phyloP scores from a whole-genome alignment of 2,329 filamentous ascomycete genomes.

The Colletotrichum plurivorum region DNA sequence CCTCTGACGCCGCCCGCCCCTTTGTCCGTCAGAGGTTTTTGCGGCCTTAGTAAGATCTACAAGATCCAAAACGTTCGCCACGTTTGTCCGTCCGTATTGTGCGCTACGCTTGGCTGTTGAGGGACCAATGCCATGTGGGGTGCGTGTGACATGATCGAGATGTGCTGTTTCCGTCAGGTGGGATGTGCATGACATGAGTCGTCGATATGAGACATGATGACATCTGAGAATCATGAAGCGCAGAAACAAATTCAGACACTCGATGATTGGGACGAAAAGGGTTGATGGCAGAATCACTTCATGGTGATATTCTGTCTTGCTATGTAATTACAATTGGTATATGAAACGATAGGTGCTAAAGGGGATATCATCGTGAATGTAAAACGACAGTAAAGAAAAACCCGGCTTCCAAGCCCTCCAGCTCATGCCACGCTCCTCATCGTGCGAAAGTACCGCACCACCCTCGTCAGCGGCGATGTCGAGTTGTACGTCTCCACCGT shows the following conservation, averaged over 20 bases:
- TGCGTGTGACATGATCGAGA: no score
- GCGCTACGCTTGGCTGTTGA: neutral
- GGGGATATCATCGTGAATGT: slow-evolving; percentile 23
- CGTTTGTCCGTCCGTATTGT: neutral
- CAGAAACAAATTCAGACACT: no score
- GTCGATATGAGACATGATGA: no score
- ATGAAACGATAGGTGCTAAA: neutral
- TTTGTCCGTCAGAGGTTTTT: no score
- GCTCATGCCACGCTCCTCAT: slow-evolving; percentile 4
- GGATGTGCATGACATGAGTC: no score
- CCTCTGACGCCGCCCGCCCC: no score
- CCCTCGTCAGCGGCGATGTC: slow-evolving; percentile 22
- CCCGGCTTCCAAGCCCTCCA: neutral
- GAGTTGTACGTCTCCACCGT: slow-evolving; percentile 30
- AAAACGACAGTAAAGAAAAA: neutral
- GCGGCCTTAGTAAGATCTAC: no score
- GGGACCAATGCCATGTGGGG: neutral
- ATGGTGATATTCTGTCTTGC: neutral
- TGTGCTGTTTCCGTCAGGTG: no score
- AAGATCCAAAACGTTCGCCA: neutral
- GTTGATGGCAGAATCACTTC: no score
- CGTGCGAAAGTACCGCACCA: slow-evolving; percentile 28
- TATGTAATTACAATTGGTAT: neutral
- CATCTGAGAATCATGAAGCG: no score
- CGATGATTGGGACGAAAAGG: no score